Base-by-base conservation (phyloP, 2,329 filamentous ascomycete species). In the Fusarium burgessii region DNA sequence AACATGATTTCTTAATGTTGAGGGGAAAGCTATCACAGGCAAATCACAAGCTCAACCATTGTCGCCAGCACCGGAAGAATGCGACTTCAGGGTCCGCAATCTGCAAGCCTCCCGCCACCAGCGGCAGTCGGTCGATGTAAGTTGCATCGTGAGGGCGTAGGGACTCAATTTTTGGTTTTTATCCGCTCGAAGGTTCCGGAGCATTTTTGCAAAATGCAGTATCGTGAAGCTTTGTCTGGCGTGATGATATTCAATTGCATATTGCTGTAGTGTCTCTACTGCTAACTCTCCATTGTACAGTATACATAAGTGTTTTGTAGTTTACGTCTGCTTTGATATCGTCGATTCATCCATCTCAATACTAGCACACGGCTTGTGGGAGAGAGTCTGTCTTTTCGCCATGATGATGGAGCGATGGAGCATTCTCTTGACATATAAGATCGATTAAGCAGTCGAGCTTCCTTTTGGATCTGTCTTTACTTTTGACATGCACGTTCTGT, bases 101-200 rank as follows among this genome's bases (percentile, higher is more conserved):
- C 49, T 72, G 70, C 70, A 72, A 70, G 66, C 58, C 62, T 70
- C 40, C 66, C 70, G 62, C 69, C 70, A 72, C 61, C 58, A 55
- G 47, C 63, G 56, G 55, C 36, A 68, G 64, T 71, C 33, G 11
- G 49, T 45, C 41, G 51, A 47, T 68, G 47, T 54, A 29, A 42
- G 35, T 47, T 23, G 41, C 32, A 60, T 66, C 38, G 32, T 52
- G 68, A 64, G 57, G 64, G 58, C 68, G 58, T 56, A 35, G 62
- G 47, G 45, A 13, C 50, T 66, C 38, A 20, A 35, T 46, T n/a
- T 54, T 52, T 13, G 15, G 29, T 3, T 14, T 20, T 38, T 41
- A 36, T 50, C 27, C 46, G 47, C 20, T 46, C n/a, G 23, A 25
- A 46, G 18, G 35, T 61, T 61, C 52, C 38, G 18, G 47, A 23